Percentiles rank a stretch among this genome's conserved stretches.
These are phyloP conservation scores for Penicillium paxilli DNA, from an alignment of 495 filamentous ascomycete species.

Conservation along the genomic window DNA sequence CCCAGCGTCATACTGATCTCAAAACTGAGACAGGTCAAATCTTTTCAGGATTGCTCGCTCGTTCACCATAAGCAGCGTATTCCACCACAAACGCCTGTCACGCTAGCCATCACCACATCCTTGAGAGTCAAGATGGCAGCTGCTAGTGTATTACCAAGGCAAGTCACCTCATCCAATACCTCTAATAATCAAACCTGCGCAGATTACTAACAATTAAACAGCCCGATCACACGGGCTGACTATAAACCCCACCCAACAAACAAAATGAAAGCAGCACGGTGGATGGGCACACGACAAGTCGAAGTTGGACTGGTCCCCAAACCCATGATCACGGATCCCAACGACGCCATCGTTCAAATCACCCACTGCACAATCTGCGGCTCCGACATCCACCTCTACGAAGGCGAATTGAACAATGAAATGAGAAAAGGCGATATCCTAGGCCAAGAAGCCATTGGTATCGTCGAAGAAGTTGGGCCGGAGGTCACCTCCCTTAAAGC, in stretches of 20 bases:
- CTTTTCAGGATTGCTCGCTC: no score
- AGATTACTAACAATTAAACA: not conserved
- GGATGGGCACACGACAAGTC: conserved; percentile 25
- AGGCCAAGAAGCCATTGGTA: conserved; percentile 43
- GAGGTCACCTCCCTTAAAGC: conserved; percentile 24
- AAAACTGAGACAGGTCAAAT: no score
- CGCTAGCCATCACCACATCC: no score
- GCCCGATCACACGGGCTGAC: conserved; percentile 8
- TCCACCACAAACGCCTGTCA: no score
- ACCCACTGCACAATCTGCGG: conserved; percentile 37
- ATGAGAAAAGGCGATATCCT: conserved; percentile 67
- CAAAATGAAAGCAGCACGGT: conserved; percentile 29
- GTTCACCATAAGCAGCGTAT: no score
- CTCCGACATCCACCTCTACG: conserved; percentile 30
- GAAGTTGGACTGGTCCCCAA: conserved; percentile 28
- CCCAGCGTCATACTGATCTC: no score
- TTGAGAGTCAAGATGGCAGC: no score
- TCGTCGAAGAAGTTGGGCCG: conserved; percentile 33
- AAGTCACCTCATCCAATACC: not conserved
- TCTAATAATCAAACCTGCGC: not conserved
- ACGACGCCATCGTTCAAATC: conserved; percentile 36
- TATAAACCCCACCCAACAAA: conserved; percentile 29
- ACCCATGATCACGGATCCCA: conserved; percentile 29
- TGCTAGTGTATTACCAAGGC: conserved; percentile 3
- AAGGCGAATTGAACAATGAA: conserved; percentile 23